Conservation (phyloP, 2,329 filamentous ascomycete species). For the Exophiala bonariae region DNA sequence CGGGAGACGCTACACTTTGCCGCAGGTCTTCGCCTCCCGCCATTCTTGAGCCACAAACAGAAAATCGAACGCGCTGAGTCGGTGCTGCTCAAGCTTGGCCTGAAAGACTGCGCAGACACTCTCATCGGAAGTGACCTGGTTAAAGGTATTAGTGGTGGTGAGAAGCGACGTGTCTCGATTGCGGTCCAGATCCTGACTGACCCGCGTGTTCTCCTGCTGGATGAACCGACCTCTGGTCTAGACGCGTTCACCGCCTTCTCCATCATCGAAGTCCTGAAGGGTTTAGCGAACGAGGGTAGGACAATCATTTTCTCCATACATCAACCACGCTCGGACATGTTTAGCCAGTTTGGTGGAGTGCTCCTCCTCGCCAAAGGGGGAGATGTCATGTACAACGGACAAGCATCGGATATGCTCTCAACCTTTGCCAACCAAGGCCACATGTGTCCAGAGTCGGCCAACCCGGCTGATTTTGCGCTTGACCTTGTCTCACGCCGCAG, state of each 20-base stretch:
- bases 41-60: slow-evolving; percentile 56
- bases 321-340: slow-evolving; percentile 78
- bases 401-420: slow-evolving; percentile 55
- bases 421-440: slow-evolving; percentile 66
- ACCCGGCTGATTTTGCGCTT: slow-evolving; percentile 80
- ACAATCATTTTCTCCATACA: slow-evolving; percentile 81
- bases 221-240: slow-evolving; percentile 80
- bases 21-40: slow-evolving; percentile 63
- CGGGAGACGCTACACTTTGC: slow-evolving; percentile 78
- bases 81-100: slow-evolving; percentile 71
- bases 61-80: slow-evolving; percentile 64
- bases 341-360: slow-evolving; percentile 76
- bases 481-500: slow-evolving; percentile 63
- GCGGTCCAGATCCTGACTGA: slow-evolving; percentile 79
- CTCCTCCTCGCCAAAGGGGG: slow-evolving; percentile 73
- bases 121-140: slow-evolving; percentile 79
- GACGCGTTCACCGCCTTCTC: slow-evolving; percentile 76
- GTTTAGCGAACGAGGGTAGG: slow-evolving; percentile 58
- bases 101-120: slow-evolving; percentile 67
- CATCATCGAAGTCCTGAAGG: slow-evolving; percentile 71
- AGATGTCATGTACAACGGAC: slow-evolving; percentile 71
- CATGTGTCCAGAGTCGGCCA: slow-evolving; percentile 67
- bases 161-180: slow-evolving; percentile 78
- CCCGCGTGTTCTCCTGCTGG: slow-evolving; percentile 77
- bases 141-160: slow-evolving; percentile 81